Evolutionary conservation across 106 monocot genomes (phyloP), one percentile per base, ranked within the genome.

Genomic region (Acanthochlamys bracteata): DNA sequence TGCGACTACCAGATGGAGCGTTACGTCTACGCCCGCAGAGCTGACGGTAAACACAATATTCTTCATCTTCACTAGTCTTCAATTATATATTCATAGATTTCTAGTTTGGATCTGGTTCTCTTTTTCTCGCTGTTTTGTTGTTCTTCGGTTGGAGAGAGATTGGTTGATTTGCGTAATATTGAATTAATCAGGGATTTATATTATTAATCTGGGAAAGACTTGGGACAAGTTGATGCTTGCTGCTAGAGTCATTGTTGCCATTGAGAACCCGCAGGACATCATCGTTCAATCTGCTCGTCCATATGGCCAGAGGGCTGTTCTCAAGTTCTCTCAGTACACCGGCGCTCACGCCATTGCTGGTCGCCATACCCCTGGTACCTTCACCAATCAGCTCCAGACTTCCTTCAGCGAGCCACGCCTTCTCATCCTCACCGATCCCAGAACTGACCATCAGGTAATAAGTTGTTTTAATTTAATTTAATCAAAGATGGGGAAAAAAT

Each of bases 271-370:
- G 2, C 85, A 85, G 41, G 85, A 93, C 66, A 93, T 93, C 8
- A 93, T 93, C 61, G 89, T 93, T 41, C 93, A 93, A 53, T 93
- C 89, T 20, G 93, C 93, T 20, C 80, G 93, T 27, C 88, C 93
- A 16, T 93, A 89, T 57, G 93, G 88, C 19, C 93, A 93, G 66
- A 79, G 93, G 40, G 93, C 89, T 23, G 86, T 89, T 14, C 65
- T 94, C 63, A 94, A 89, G 57, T 94, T 94, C 67, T 86, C 93
- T 17, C 89, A 94, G 53, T 84, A 94, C 69, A 89, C 78, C 24
- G 89, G 93, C 55, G 93, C 93, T 42, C 89, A 94, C 49, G 81
- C 93, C 51, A 94, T 94, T 57, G 93, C 93, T 46, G 86, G 89
- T 12, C 80, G 93, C 56, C 93, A 94, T 65, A 94, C 93, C 1